Conservation (phyloP, 805 yeast genomes). For the Spencermartinsiella europaea region DNA sequence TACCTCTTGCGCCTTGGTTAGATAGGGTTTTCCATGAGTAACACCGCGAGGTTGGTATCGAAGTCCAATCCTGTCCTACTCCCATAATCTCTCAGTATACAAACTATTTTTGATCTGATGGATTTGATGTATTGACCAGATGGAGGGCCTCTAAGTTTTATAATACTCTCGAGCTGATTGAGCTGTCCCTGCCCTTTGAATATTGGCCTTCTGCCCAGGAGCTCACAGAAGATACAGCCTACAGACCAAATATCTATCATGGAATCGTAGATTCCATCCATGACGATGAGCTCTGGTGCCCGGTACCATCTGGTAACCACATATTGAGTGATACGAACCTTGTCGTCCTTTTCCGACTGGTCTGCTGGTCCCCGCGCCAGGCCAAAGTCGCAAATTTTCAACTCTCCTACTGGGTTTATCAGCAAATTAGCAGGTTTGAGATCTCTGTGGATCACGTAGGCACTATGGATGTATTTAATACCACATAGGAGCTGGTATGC, state of each 20-base stretch:
- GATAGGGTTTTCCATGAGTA: not conserved
- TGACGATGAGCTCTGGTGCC: slow-evolving; percentile 82
- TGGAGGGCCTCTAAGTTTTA: slow-evolving; percentile 70
- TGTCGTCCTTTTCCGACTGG: slow-evolving; percentile 24
- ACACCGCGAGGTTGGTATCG: too few species aligned
- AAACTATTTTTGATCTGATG: not conserved
- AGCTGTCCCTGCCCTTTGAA: slow-evolving; percentile 70
- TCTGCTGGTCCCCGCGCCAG: slow-evolving; percentile 66
- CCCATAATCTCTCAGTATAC: not conserved
- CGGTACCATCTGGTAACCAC: slow-evolving; percentile 96
- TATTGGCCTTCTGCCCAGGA: slow-evolving; percentile 73
- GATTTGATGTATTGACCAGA: slow-evolving; percentile 23
- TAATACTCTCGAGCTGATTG: slow-evolving; percentile 66
- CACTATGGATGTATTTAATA: slow-evolving; percentile 81
- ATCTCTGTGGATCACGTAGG: slow-evolving; percentile 89
- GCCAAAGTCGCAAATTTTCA: slow-evolving; percentile 93
- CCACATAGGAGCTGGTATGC: slow-evolving; percentile 83
- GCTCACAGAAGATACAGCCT: slow-evolving; percentile 85
- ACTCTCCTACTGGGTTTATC: slow-evolving; percentile 63
- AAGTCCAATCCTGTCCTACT: too few species aligned
- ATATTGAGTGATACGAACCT: slow-evolving; percentile 40
- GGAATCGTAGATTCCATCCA: slow-evolving; percentile 55
- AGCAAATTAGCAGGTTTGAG: slow-evolving; percentile 87
- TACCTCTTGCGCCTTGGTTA: not conserved
- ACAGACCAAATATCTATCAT: slow-evolving; percentile 88